These are phyloP conservation scores for Colletotrichum ledebouriae DNA, from an alignment of 2,329 filamentous ascomycete genomes.

Conservation along the genomic window DNA sequence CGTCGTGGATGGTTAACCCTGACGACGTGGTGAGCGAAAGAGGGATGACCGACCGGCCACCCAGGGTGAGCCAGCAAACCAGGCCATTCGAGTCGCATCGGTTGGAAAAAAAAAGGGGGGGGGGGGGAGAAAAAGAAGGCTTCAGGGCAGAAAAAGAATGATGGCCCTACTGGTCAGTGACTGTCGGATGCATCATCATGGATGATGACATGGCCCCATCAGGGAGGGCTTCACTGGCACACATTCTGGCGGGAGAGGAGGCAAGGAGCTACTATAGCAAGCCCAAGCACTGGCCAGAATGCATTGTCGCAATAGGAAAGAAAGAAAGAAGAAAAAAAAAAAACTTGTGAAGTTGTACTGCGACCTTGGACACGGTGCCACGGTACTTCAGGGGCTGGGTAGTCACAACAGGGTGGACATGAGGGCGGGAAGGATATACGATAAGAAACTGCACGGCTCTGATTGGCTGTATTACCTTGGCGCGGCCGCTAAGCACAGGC, in stretches of 20 bases:
- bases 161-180: neutral
- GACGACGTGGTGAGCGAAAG: conserved; percentile 17
- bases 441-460: conserved; percentile 47
- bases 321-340: conserved; percentile 3
- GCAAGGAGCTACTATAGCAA: neutral
- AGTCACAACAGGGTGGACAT: conserved; percentile 50
- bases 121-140: conserved; percentile 3
- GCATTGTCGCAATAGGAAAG: conserved; percentile 33
- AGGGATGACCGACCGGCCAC: conserved; percentile 23
- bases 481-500: conserved; percentile 53
- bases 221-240: conserved; percentile 13
- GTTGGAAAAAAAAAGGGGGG: neutral
- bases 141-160: conserved; percentile 16
- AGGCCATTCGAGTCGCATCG: conserved; percentile 15
- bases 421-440: conserved; percentile 57
- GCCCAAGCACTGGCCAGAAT: conserved; percentile 29
- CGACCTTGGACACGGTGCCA: conserved; percentile 34
- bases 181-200: conserved; percentile 31
- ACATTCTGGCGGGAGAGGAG: neutral
- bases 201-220: conserved; percentile 41
- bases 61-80: conserved; percentile 34
- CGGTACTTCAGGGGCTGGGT: conserved; percentile 56
- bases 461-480: conserved; percentile 57
- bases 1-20: conserved; percentile 24
- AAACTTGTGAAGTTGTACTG: conserved; percentile 19